Percentiles rank a stretch among this genome's conserved stretches.
These are phyloP conservation scores for Bolboschoenoplectus hybrid DNA, from an alignment of 202 grass and related monocot genomes.

Conservation along the genomic window DNA sequence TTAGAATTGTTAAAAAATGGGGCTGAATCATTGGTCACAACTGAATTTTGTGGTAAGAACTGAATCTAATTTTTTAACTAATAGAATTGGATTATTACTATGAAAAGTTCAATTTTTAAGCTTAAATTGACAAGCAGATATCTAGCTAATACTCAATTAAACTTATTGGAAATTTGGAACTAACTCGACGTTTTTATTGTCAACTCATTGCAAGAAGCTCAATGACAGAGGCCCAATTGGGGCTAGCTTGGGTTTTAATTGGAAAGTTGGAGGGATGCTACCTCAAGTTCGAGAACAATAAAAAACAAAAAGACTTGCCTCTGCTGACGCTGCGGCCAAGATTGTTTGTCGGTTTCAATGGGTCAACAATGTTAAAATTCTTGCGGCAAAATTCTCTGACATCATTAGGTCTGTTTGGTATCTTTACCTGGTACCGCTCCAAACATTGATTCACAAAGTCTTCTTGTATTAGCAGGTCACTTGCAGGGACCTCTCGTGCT, in stretches of 20 bases:
- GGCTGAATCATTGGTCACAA: neutral
- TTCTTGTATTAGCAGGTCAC: conserved; percentile 47
- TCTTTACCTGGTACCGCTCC: conserved; percentile 45
- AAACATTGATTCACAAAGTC: conserved; percentile 45
- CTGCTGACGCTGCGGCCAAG: conserved; percentile 85
- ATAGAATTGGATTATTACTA: neutral
- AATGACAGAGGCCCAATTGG: neutral
- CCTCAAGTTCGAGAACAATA: neutral
- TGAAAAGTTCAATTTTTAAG: conserved; percentile 7
- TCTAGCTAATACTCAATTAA: neutral
- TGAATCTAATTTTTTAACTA: neutral
- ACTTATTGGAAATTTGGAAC: neutral
- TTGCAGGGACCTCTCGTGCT: conserved; percentile 43
- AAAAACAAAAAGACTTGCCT: conserved; percentile 49
- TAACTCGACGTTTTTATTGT: neutral
- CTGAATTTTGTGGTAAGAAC: too few species aligned
- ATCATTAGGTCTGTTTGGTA: conserved; percentile 44
- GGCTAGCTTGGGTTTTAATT: neutral
- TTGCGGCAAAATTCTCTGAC: conserved; percentile 51
- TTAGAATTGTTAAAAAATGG: neutral
- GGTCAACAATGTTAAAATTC: conserved; percentile 81
- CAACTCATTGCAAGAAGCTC: neutral
- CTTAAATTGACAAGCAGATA: neutral
- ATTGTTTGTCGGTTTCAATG: conserved; percentile 74
- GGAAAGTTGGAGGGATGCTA: conserved; percentile 4